These are phyloP conservation scores for Myriosclerotinia scirpicola DNA, from an alignment of 2,329 filamentous ascomycete genomes.

Conservation along the genomic window DNA sequence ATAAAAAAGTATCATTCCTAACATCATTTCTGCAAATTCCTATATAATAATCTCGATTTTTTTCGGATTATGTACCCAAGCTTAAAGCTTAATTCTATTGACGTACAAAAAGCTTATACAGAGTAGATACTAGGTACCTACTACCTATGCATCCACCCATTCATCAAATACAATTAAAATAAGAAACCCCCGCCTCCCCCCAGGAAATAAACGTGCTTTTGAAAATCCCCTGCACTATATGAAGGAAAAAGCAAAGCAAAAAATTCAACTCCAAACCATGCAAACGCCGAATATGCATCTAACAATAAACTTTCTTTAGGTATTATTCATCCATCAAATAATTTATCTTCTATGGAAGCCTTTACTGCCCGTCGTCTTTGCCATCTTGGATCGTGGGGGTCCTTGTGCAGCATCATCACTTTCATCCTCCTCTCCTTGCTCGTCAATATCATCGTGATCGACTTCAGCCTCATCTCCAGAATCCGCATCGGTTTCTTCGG, in stretches of 20 bases:
- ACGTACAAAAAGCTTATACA: too few relatives aligned
- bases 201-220: background rate
- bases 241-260: constrained; percentile 2
- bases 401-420: constrained; percentile 44
- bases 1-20: too few relatives aligned
- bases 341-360: constrained; percentile 27
- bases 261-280: constrained; percentile 38
- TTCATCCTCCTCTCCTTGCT: constrained; percentile 45
- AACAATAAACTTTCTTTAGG: constrained; percentile 3
- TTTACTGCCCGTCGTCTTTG: constrained; percentile 29
- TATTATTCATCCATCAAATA: background rate
- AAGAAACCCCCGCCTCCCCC: too few relatives aligned
- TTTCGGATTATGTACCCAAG: too few relatives aligned
- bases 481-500: constrained; percentile 46
- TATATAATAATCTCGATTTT: too few relatives aligned
- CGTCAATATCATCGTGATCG: constrained; percentile 48
- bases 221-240: background rate
- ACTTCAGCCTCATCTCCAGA: constrained; percentile 47
- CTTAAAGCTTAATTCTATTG: too few relatives aligned
- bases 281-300: constrained; percentile 26
- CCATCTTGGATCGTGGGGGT: constrained; percentile 37
- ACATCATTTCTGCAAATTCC: too few relatives aligned
- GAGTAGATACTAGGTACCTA: too few relatives aligned
- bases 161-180: too few relatives aligned
- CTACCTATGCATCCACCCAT: too few relatives aligned